Conservation (phyloP, 2,329 filamentous ascomycete species). For the Talaromyces sp. region DNA sequence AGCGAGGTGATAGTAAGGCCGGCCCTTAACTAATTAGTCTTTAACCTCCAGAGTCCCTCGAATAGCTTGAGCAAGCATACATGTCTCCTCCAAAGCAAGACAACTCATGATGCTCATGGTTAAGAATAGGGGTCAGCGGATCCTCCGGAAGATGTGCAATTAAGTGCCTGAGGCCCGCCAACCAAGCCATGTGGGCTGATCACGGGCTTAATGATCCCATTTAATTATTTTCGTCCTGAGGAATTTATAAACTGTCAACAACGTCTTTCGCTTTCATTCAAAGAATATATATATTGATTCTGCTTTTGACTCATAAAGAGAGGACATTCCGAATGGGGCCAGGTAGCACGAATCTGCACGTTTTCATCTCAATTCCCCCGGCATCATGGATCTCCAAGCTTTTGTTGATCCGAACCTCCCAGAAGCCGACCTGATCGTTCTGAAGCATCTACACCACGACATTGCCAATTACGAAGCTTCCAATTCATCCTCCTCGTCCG, state of each 20-base stretch:
- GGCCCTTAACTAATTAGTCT: no score
- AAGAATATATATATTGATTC: not conserved
- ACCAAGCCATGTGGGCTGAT: constrained; percentile 4
- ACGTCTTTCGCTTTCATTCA: no score
- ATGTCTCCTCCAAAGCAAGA: not conserved
- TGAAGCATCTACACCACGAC: constrained; percentile 18
- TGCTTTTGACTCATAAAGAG: not conserved
- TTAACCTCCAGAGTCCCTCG: not conserved
- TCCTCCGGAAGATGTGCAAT: not conserved
- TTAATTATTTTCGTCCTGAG: not conserved
- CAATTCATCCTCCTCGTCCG: not conserved
- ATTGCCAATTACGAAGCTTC: constrained; percentile 2
- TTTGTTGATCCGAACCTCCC: constrained; percentile 17
- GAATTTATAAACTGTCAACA: not conserved
- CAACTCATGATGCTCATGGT: not conserved
- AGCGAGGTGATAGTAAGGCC: not conserved
- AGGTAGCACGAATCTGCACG: constrained; percentile 6
- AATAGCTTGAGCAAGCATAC: not conserved
- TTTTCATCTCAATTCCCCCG: not conserved
- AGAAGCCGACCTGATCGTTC: constrained; percentile 15
- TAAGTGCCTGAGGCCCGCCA: not conserved
- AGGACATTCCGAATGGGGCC: constrained; percentile 1
- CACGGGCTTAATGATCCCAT: not conserved
- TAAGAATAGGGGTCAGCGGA: not conserved
- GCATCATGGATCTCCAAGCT: constrained; percentile 16